Percentiles rank a stretch among this genome's conserved stretches.
Evolutionary conservation across 2,329 filamentous ascomycete genomes (phyloP).

Genomic region (Epichloe gansuensis): DNA sequence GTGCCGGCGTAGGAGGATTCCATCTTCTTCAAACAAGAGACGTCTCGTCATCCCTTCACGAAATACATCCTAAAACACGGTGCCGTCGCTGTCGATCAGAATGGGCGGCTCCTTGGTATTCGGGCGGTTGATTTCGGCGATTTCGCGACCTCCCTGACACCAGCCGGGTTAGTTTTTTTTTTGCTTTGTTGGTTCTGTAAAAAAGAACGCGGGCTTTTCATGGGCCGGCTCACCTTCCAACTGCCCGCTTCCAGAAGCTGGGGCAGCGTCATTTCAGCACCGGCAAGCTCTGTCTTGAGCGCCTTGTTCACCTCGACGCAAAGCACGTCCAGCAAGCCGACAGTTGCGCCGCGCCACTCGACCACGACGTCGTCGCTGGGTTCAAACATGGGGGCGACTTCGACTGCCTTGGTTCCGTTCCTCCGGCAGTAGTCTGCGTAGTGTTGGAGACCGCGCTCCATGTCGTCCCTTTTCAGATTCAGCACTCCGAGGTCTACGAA

Average conservation of each 20-base stretch:
- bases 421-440: slow-evolving; percentile 55
- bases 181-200: too few relatives aligned
- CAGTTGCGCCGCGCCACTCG: slow-evolving; percentile 52
- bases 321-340: slow-evolving; percentile 45
- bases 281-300: slow-evolving; percentile 50
- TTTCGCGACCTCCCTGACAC: slow-evolving; percentile 70
- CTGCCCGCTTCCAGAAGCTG: slow-evolving; percentile 92
- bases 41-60: neutral
- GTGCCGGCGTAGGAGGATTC: neutral
- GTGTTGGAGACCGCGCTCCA: slow-evolving; percentile 53
- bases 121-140: slow-evolving; percentile 86
- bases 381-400: slow-evolving; percentile 46
- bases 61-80: slow-evolving; percentile 60
- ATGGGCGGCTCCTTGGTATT: slow-evolving; percentile 96
- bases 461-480: slow-evolving; percentile 57
- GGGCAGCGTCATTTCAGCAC: slow-evolving; percentile 61
- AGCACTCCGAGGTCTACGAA: slow-evolving; percentile 76
- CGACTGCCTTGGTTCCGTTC: slow-evolving; percentile 49
- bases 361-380: slow-evolving; percentile 48
- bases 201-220: too few relatives aligned
- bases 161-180: neutral
- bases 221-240: slow-evolving; percentile 65
- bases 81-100: slow-evolving; percentile 90
- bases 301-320: slow-evolving; percentile 44
- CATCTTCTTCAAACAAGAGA: neutral